Evolutionary conservation across 2,329 filamentous ascomycete species (phyloP).

Genomic region (Zelopaecilomyces penicillatus): DNA sequence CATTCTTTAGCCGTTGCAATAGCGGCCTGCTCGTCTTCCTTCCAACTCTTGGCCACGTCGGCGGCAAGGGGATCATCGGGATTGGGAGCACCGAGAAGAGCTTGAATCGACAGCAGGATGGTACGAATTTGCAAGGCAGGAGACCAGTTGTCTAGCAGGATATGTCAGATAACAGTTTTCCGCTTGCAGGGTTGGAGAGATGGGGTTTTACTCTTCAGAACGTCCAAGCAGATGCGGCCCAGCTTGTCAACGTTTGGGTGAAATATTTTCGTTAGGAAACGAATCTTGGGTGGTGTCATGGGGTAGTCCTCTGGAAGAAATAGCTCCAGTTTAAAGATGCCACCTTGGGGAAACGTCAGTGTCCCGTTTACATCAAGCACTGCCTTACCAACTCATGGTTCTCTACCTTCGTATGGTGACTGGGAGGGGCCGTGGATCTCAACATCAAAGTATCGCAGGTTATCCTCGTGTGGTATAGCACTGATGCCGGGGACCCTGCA

Average conservation of each 20-base stretch:
- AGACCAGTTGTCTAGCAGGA: slow-evolving; percentile 84
- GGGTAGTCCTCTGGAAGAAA: slow-evolving; percentile 98
- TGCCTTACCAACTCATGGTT: neutral
- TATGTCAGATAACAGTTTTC: slow-evolving; percentile 6
- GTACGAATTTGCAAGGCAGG: slow-evolving; percentile 96
- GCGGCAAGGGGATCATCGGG: slow-evolving; percentile 97
- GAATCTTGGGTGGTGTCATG: slow-evolving; percentile 97
- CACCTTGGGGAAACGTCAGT: slow-evolving; percentile 35
- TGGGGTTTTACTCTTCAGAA: slow-evolving; percentile 70
- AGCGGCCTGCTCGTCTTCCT: slow-evolving; percentile 86
- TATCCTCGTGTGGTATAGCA: slow-evolving; percentile 91
- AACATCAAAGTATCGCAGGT: slow-evolving; percentile 96
- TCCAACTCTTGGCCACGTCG: slow-evolving; percentile 96
- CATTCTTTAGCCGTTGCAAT: slow-evolving; percentile 89
- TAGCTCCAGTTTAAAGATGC: slow-evolving; percentile 92
- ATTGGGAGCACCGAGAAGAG: slow-evolving; percentile 89
- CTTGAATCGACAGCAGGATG: slow-evolving; percentile 97
- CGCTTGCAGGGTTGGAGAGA: neutral
- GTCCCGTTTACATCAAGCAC: neutral
- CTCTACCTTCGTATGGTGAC: slow-evolving; percentile 86
- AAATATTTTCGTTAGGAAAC: slow-evolving; percentile 98
- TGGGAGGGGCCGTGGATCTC: slow-evolving; percentile 87
- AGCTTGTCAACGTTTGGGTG: slow-evolving; percentile 98
- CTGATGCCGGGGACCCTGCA: slow-evolving; percentile 88
- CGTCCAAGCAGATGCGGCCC: slow-evolving; percentile 92